These are phyloP conservation scores for Hypoxylon lenormandii DNA, from an alignment of 495 filamentous ascomycete species.

Conservation along the genomic window DNA sequence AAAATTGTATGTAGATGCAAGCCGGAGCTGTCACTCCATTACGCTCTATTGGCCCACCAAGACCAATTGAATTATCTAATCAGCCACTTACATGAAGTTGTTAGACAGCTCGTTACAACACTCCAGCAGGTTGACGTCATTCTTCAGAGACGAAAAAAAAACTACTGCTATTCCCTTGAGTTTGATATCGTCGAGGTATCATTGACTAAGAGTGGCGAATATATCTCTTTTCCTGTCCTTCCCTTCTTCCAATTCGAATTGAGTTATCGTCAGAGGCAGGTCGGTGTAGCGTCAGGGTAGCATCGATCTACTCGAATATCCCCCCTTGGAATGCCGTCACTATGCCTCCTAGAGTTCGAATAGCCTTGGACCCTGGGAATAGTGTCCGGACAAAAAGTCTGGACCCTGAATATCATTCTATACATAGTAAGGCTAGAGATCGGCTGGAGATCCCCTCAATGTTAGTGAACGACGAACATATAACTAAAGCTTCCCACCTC, in stretches of 20 bases:
- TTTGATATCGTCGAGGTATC: too few relatives aligned
- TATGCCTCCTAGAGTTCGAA: not conserved
- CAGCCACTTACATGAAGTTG: slow-evolving; percentile 13
- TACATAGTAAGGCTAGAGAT: slow-evolving; percentile 27
- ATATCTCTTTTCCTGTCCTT: too few relatives aligned
- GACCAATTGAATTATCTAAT: not conserved
- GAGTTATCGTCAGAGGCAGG: too few relatives aligned
- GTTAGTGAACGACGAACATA: slow-evolving; percentile 3
- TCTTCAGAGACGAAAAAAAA: not conserved
- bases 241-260: too few relatives aligned
- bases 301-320: too few relatives aligned
- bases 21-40: slow-evolving; percentile 34
- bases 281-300: too few relatives aligned
- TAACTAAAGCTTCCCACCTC: slow-evolving; percentile 3
- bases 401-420: slow-evolving; percentile 44
- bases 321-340: slow-evolving; percentile 13
- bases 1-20: not conserved
- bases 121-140: slow-evolving; percentile 33
- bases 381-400: slow-evolving; percentile 11
- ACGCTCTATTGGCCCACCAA: not conserved
- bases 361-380: slow-evolving; percentile 10
- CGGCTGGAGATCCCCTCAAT: slow-evolving; percentile 15
- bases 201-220: too few relatives aligned
- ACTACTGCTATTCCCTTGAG: not conserved
- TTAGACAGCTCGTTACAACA: not conserved